These are phyloP conservation scores for Solanum sitiens DNA, from an alignment of 257 asterid genomes.

Conservation along the genomic window DNA sequence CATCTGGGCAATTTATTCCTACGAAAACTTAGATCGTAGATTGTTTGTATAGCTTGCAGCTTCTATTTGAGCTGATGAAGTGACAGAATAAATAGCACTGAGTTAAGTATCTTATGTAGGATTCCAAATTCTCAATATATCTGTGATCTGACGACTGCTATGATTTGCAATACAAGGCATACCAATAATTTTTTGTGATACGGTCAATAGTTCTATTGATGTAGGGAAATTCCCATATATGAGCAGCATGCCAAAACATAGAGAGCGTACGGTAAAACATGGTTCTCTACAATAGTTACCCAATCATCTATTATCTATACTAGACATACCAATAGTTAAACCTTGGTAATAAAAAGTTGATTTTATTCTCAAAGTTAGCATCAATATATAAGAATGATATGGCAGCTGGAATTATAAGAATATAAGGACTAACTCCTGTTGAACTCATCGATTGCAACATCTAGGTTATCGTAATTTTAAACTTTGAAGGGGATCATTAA, in stretches of 20 bases:
- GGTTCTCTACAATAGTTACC: background rate
- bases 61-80: background rate
- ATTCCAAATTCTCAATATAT: background rate
- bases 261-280: background rate
- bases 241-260: background rate
- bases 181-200: background rate
- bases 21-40: background rate
- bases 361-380: background rate
- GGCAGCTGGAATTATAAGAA: background rate
- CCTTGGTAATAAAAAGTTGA: background rate
- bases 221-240: background rate
- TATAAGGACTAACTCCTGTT: background rate
- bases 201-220: background rate
- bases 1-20: background rate
- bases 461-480: background rate
- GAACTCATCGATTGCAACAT: background rate
- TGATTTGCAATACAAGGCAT: background rate
- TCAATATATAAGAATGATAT: background rate
- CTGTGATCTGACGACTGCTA: background rate
- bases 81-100: background rate
- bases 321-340: background rate
- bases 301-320: background rate
- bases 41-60: background rate
- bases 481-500: background rate
- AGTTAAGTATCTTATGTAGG: background rate